Evolutionary conservation across 805 yeast species (phyloP), one percentile per base, ranked within the genome.

Genomic region (Phaffomyces opuntiae): DNA sequence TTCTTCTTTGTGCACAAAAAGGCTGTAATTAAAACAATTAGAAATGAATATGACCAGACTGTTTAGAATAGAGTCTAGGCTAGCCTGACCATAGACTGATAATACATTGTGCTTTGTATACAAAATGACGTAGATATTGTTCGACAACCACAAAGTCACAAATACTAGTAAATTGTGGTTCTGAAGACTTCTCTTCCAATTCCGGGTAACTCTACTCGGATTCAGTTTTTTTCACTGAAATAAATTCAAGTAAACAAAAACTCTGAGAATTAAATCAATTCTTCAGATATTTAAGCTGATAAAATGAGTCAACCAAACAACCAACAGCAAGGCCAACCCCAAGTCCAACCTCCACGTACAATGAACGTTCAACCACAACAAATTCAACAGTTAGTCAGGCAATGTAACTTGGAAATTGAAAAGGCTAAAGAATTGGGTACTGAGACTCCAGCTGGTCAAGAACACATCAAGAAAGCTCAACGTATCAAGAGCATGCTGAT

Each of bases 391-490:
- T 66, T 84, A 49, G 73, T 81, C 12, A 76, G 73, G 49, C 83
- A 80, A 45, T 77, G 79, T 51, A 75, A 74, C 42, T 66, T 71
- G 31, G 84, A 80, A 53, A 72, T 79, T 31, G 78, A 77, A 21
- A 74, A 76, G 53, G 89, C 88, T 1, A 78, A 76, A 53, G 74
- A 73, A 16, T 74, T 81, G 0, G 87, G 87, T 3, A 70, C 70
- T 32, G 77, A 74, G 25, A 73, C 81, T 0, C 79, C 75, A 0
- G 78, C 70, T 47, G 88, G 87, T 17, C 75, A 77, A 53, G 81
- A 78, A 50, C 83, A 82, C 53, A 64, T 77, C 53, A 70, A 70
- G 49, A 78, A 76, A 50, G 88, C 87, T 4, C 80, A 82, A 38
- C 74, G 74, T 45, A 78, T 83, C 51, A 81, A 78, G 59, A 76